Evolutionary conservation across 345 rosid species (phyloP).

Genomic region (Melastoma malabathricum): DNA sequence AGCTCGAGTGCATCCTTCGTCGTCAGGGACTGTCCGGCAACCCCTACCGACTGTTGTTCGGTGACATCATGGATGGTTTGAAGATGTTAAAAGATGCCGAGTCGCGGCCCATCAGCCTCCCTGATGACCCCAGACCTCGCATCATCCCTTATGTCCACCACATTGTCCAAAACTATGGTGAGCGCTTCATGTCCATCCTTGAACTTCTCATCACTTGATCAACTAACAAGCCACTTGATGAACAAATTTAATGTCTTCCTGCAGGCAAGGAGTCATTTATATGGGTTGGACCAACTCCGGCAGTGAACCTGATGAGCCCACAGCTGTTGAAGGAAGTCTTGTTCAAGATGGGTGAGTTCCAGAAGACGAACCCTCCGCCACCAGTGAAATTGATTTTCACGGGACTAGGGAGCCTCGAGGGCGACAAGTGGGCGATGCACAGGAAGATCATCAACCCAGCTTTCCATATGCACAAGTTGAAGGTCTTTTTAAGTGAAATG

Average conservation of each 20-base stretch:
- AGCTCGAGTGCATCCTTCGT: slow-evolving; percentile 7
- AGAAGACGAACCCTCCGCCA: slow-evolving; percentile 10
- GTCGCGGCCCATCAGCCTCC: slow-evolving; percentile 8
- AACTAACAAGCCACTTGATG: too few species aligned
- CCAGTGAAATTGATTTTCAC: slow-evolving; percentile 9
- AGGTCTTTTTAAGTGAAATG: too few species aligned
- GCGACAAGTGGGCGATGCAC: slow-evolving; percentile 26
- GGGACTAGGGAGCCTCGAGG: slow-evolving; percentile 18
- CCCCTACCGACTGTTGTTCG: slow-evolving; percentile 7
- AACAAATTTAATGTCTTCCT: too few species aligned
- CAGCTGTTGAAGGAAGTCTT: slow-evolving; percentile 27
- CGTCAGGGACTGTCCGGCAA: slow-evolving; percentile 10
- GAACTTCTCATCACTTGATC: too few species aligned
- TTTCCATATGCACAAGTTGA: slow-evolving; percentile 24
- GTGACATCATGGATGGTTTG: slow-evolving; percentile 5
- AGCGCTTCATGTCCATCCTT: too few species aligned
- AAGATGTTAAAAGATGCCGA: background rate
- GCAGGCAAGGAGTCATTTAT: slow-evolving; percentile 26
- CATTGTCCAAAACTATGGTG: slow-evolving; percentile 3
- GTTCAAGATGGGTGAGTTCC: slow-evolving; percentile 20
- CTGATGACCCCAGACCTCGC: slow-evolving; percentile 6
- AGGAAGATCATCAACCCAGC: slow-evolving; percentile 32
- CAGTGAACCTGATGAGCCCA: slow-evolving; percentile 23
- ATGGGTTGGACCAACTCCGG: slow-evolving; percentile 35
- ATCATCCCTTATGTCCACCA: slow-evolving; percentile 4